Evolutionary conservation across 2,329 filamentous ascomycete species (phyloP).

Genomic region (Sporothrix dimorphospora): DNA sequence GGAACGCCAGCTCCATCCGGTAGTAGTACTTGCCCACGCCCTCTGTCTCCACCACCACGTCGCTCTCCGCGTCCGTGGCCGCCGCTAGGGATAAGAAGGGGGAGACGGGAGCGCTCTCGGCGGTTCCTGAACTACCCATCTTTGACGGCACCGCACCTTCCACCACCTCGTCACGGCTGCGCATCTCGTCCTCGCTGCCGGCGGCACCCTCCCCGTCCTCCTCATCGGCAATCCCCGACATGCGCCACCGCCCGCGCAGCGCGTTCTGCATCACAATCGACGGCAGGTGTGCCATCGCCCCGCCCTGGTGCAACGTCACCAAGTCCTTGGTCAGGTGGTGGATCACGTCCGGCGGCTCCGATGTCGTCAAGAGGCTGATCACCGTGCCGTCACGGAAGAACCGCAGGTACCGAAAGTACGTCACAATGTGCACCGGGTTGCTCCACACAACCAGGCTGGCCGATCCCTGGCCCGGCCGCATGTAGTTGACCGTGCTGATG

Average conservation of each 20-base stretch:
- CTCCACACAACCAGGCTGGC: slow-evolving; percentile 74
- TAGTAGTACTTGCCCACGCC: slow-evolving; percentile 84
- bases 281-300: slow-evolving; percentile 45
- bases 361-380: slow-evolving; percentile 78
- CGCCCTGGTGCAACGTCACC: slow-evolving; percentile 52
- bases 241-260: slow-evolving; percentile 59
- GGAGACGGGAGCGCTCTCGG: neutral
- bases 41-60: slow-evolving; percentile 83
- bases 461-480: slow-evolving; percentile 75
- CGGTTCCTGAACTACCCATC: neutral
- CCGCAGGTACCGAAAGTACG: slow-evolving; percentile 95
- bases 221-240: slow-evolving; percentile 45
- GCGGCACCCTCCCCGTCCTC: slow-evolving; percentile 31
- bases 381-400: slow-evolving; percentile 89
- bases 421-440: slow-evolving; percentile 89
- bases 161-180: slow-evolving; percentile 9
- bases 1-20: slow-evolving; percentile 75
- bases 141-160: neutral
- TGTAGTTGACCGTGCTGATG: slow-evolving; percentile 95
- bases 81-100: slow-evolving; percentile 33
- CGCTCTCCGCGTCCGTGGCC: slow-evolving; percentile 59
- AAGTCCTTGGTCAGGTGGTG: slow-evolving; percentile 77
- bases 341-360: slow-evolving; percentile 84
- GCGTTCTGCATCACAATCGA: slow-evolving; percentile 69
- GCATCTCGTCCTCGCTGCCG: neutral